Evolutionary conservation across 2,329 filamentous ascomycete species (phyloP), one percentile per base, ranked within the genome.

Genomic region (Uncinocarpus reesii): DNA sequence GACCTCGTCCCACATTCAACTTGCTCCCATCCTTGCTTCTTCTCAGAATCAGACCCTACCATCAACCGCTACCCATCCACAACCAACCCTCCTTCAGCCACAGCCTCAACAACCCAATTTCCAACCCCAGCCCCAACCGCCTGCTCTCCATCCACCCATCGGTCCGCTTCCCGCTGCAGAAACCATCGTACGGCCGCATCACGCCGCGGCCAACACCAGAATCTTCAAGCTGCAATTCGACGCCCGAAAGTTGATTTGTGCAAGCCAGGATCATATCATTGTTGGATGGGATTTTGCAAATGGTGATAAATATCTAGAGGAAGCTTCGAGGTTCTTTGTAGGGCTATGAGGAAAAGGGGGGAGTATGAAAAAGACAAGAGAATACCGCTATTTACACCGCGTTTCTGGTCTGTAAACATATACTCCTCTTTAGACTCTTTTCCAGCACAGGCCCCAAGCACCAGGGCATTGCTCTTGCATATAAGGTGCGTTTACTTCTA

Each of bases 141-240:
- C 44, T 7, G 35, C 36, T 18, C 36, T 47, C n/a, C 26, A 47
- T 6, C 43, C 43, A 4, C 43, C 43, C 1, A 15, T 46, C 21
- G 43, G 43, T 7, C 43, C 18, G 34, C 43, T 37, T 21, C 36
- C 20, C 7, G n/a, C 32, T 4, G 10, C 23, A 37, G 32, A 35
- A n/a, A 3, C 31, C 18, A 36, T n/a, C n/a, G n/a, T n/a, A n/a
- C n/a, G n/a, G n/a, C n/a, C n/a, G n/a, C n/a, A n/a, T n/a, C n/a
- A n/a, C n/a, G n/a, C n/a, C n/a, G n/a, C n/a, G n/a, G n/a, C n/a
- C n/a, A n/a, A n/a, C n/a, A 75, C 78, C 8, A 67, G 92, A 20
- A 85, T 98, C 2, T 98, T 96, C 73, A 98, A 98, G 67, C 73
- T 96, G 29, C 92, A 98, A 64, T 98, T 95, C 57, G 92, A 98